Base-by-base conservation (phyloP, 805 yeast genomes). In the Candida insectalens region DNA sequence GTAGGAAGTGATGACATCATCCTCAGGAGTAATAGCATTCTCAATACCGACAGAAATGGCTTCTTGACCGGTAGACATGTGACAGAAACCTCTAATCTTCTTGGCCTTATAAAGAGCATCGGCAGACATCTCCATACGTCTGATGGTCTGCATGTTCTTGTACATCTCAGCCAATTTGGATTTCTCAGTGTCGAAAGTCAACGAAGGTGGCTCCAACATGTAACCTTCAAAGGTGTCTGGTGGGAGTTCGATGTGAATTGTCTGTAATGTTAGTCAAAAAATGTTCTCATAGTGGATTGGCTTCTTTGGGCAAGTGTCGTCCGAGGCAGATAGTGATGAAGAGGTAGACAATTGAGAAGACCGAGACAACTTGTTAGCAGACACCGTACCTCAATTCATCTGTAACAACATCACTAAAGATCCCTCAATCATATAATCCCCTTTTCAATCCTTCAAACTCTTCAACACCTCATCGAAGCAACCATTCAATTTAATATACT, bases 21-120 rank as follows among this genome's bases (percentile, higher is more conserved):
- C 98, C 47, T 79, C 63, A 44, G 70, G 69, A 49, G 82, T 77
- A 57, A 87, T 81, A 49, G 98, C 97, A 53, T 81, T 75, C 70
- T 92, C 98, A 48, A 92, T 87, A 61, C 98, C 98, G 42, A 89
- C 96, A 43, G 98, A 96, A 63, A 92, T 76, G 44, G 98, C 98
- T 69, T 92, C 98, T 69, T 92, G 98, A 55, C 98, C 98, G 43
- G 84, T 87, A 10, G 96, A 83, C 68, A 92, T 75, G 65, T 92
- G 98, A 67, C 98, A 92, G 79, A 92, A 92, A 50, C 98, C 98
- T 70, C 97, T 77, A 55, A 92, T 88, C 68, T 89, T 87, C 72
- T 92, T 92, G 53, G 97, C 95, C 71, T 92, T 92, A 72, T 92
- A 92, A 45, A 92, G 69, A 21, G 96, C 97, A 60, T 92, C 98